A percentile compares a stretch with the other conserved stretches of the same genome.
Conservation (phyloP, 2,329 filamentous ascomycete species). For the Chaetomium globosum region DNA sequence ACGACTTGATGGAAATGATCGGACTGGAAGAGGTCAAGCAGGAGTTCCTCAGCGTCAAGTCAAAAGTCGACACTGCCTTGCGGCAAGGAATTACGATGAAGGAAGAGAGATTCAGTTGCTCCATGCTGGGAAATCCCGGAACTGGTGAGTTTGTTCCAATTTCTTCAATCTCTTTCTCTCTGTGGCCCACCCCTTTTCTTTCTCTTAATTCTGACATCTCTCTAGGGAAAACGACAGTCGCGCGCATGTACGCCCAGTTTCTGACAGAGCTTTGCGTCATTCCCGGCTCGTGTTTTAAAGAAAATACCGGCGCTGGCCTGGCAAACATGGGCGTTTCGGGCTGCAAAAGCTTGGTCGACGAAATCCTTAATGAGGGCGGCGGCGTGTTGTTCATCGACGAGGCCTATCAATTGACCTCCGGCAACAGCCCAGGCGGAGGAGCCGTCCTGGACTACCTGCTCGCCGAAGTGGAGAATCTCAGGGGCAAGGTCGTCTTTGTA, state of each 20-base stretch:
- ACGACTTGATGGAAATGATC: conserved; percentile 69
- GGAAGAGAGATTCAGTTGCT: conserved; percentile 63
- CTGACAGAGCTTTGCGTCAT: conserved; percentile 64
- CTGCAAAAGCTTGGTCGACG: conserved; percentile 59
- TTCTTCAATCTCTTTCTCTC: not conserved
- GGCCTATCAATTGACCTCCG: conserved; percentile 70
- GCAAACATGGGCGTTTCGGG: conserved; percentile 63
- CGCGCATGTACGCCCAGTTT: conserved; percentile 68
- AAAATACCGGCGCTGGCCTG: conserved; percentile 69
- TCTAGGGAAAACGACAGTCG: conserved; percentile 74
- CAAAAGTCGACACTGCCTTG: conserved; percentile 60
- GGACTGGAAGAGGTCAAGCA: conserved; percentile 71
- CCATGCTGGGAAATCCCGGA: conserved; percentile 72
- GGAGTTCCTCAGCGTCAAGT: conserved; percentile 64
- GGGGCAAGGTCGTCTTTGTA: conserved; percentile 70
- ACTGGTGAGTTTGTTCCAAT: conserved; percentile 56
- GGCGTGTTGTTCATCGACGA: conserved; percentile 79
- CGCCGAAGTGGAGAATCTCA: conserved; percentile 71
- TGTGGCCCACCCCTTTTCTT: conserved; percentile 20
- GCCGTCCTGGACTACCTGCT: conserved; percentile 72
- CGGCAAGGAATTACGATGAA: conserved; percentile 60
- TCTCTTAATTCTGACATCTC: not conserved
- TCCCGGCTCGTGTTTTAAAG: conserved; percentile 61
- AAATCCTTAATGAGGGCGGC: conserved; percentile 60
- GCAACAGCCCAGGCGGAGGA: conserved; percentile 58